These are phyloP conservation scores for Cercospora sojina DNA, from an alignment of 2,329 filamentous ascomycete species.

Conservation along the genomic window DNA sequence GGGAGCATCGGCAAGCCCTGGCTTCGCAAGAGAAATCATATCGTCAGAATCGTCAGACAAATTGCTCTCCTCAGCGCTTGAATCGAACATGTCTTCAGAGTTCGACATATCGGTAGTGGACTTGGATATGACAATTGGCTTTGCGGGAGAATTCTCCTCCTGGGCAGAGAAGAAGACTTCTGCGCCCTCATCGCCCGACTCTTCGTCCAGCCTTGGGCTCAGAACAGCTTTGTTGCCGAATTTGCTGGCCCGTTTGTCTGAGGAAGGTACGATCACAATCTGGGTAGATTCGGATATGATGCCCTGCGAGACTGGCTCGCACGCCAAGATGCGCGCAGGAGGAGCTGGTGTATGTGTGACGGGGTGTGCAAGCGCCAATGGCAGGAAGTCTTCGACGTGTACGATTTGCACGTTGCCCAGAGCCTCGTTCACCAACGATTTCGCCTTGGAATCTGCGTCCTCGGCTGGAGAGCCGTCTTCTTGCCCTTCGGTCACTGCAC, in stretches of 20 bases:
- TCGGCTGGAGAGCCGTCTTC: constrained; percentile 15
- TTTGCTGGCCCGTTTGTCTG: constrained; percentile 51
- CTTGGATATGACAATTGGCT: constrained; percentile 41
- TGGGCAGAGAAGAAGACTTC: constrained; percentile 92
- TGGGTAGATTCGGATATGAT: constrained; percentile 73
- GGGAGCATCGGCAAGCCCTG: constrained; percentile 72
- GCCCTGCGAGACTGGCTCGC: constrained; percentile 90
- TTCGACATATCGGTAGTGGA: constrained; percentile 44
- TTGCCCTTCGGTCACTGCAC: constrained; percentile 18
- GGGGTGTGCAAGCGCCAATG: constrained; percentile 76
- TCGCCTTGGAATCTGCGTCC: constrained; percentile 27
- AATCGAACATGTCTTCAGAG: constrained; percentile 57
- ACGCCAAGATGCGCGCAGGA: constrained; percentile 85
- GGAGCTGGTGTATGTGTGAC: constrained; percentile 82
- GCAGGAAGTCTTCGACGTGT: constrained; percentile 79
- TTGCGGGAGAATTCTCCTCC: constrained; percentile 60
- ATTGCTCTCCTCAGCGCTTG: constrained; percentile 67
- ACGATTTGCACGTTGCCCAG: constrained; percentile 72
- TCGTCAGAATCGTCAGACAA: constrained; percentile 91
- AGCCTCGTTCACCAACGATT: constrained; percentile 63
- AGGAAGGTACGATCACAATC: constrained; percentile 72
- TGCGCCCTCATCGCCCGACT: constrained; percentile 57
- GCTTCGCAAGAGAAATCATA: constrained; percentile 84
- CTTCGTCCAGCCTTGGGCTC: constrained; percentile 36
- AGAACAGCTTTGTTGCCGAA: constrained; percentile 30